Evolutionary conservation across 306 rosid species (phyloP), one percentile per base, ranked within the genome.

Genomic region (Senna tora): DNA sequence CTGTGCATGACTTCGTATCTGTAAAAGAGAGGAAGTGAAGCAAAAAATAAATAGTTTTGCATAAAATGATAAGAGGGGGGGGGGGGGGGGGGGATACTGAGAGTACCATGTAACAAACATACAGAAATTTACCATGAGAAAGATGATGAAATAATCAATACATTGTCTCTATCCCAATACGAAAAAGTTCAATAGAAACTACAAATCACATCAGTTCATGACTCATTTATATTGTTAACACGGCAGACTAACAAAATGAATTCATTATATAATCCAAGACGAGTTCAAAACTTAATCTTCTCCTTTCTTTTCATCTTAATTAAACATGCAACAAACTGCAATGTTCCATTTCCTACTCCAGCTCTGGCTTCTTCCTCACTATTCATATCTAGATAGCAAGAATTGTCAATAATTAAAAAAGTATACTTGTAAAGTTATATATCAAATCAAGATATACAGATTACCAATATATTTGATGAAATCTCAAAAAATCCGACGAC

Each of bases 1-100:
- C 60, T 94, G 98, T 9, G 98, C 98, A 78, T 94, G 98, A 77
- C 98, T 94, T 9, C 98, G 89, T 64, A 94, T 94, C 98, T 94
- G 84, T 60, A 69, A 83, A 79, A 53, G 50, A 36, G n/a, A 32
- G 55, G 39, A 43, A 63, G 55, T 15, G 55, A 8, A 12, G 53
- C 8, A 21, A 34, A 30, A 32, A 7, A 47, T 25, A 10, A 61
- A 30, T 61, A 66, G 52, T 50, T 53, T 52, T 42, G 17, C 21
- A 61, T 25, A 60, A 21, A 66, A 60, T 25, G 11, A 36, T 7
- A 8, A 71, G 46, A 10, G 33, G 21, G 12, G 67, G 62, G 3
- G 46, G 13, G 33, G 21, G 12, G 46, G 13, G 33, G 21, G 12
- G 67, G 62, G 3, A 62, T 19, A 55, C 28, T 39, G 9, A 32